phyloP scores from a whole-genome alignment of 495 filamentous ascomycete genomes.

The Xylaria intraflava region DNA sequence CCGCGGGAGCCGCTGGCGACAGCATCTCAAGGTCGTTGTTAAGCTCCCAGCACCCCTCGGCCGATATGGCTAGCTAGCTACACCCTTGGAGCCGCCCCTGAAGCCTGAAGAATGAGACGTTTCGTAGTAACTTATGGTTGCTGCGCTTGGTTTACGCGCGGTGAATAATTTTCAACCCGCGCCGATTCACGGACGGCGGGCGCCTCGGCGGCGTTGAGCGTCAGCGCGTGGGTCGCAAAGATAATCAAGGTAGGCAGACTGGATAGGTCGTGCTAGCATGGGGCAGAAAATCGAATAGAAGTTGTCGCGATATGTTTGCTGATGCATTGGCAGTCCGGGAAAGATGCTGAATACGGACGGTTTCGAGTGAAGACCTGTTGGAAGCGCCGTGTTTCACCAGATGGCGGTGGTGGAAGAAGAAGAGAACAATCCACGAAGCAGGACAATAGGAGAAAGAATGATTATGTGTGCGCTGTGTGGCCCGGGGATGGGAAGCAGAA shows the following conservation, averaged over 20 bases:
- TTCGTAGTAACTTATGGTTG: not conserved
- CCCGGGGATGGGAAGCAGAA: too few species aligned
- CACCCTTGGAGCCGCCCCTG: not conserved
- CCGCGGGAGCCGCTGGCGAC: constrained; percentile 51
- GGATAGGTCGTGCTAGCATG: constrained; percentile 41
- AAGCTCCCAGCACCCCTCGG: not conserved
- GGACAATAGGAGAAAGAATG: not conserved
- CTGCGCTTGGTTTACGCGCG: not conserved
- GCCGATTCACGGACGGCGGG: constrained; percentile 36
- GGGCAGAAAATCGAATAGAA: constrained; percentile 41
- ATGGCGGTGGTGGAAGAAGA: constrained; percentile 22
- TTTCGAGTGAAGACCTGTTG: constrained; percentile 6
- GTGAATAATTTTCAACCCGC: constrained; percentile 15
- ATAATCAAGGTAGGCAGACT: constrained; percentile 31
- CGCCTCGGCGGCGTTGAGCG: constrained; percentile 45
- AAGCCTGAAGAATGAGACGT: not conserved
- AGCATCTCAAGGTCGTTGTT: constrained; percentile 24
- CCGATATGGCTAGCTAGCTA: not conserved
- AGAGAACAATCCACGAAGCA: constrained; percentile 10
- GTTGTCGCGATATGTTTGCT: constrained; percentile 32
- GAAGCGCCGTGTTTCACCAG: constrained; percentile 21
- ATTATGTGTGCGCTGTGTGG: too few species aligned
- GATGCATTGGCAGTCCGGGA: constrained; percentile 38
- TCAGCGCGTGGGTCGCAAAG: constrained; percentile 39
- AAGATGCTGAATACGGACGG: constrained; percentile 8